phyloP scores from a whole-genome alignment of 768 basidiomycete species.

The Sistotremastrum niveocremeum region DNA sequence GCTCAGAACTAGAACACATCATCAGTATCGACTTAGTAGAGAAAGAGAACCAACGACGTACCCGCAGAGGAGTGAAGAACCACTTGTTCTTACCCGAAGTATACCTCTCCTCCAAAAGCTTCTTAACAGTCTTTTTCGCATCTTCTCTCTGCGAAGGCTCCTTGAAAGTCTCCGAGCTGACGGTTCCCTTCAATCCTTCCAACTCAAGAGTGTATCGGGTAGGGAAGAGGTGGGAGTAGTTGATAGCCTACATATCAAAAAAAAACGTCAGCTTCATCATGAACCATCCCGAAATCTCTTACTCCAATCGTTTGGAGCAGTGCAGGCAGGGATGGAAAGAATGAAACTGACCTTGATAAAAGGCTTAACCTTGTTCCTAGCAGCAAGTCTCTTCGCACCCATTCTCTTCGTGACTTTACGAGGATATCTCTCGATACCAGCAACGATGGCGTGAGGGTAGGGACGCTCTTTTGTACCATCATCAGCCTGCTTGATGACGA shows the following conservation, averaged over 20 bases:
- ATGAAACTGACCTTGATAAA: constrained; percentile 80
- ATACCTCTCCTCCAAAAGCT: constrained; percentile 93
- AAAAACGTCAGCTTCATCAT: constrained; percentile 1
- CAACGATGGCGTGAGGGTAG: constrained; percentile 97
- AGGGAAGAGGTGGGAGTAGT: constrained; percentile 99
- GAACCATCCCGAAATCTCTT: not conserved
- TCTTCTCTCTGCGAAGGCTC: constrained; percentile 92
- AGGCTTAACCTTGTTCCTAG: constrained; percentile 95
- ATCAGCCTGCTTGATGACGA: constrained; percentile 94
- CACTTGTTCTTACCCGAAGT: constrained; percentile 90
- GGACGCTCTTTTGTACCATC: constrained; percentile 94
- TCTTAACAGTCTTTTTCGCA: constrained; percentile 93
- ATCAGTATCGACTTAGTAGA: not conserved
- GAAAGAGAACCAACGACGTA: constrained; percentile 19
- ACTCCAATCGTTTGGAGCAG: not conserved
- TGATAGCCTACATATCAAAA: constrained; percentile 50
- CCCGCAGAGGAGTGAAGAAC: constrained; percentile 85
- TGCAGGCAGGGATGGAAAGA: not conserved
- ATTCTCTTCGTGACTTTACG: constrained; percentile 95
- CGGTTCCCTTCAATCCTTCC: constrained; percentile 82
- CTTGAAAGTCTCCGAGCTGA: constrained; percentile 86
- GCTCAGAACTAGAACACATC: constrained; percentile 6
- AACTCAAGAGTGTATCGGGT: constrained; percentile 97
- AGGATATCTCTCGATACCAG: constrained; percentile 96
- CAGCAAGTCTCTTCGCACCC: constrained; percentile 89